Base-by-base conservation (phyloP, 2,329 filamentous ascomycete genomes). In the Zarea fungicola region DNA sequence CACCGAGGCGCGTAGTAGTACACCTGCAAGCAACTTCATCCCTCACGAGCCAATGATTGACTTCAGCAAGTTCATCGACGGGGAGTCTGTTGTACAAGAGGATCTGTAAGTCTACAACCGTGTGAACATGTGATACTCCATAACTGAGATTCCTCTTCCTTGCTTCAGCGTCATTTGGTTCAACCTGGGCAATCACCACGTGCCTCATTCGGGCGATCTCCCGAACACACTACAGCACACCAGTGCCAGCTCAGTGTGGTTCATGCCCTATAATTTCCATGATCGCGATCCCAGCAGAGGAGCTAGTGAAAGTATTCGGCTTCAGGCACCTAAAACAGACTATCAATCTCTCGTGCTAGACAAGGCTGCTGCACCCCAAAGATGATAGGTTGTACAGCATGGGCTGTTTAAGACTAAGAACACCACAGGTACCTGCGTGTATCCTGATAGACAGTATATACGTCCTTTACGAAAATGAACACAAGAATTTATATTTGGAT, bases 161-260 rank as follows among this genome's bases (percentile, higher is more conserved):
- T n/a, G 18, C 26, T 22, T 19, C n/a, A 48, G 44, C 10, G 75
- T 79, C 3, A 46, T 80, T 11, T 80, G 73, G 69, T 67, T 80
- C 51, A 80, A 69, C 52, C 55, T 70, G 7, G 78, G 78, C 14
- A 80, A 77, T 72, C 76, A 81, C 55, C 78, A 81, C 56, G 61
- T 79, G n/a, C 74, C 77, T 9, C 71, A 77, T 55, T 73, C 75
- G 2, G 43, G 45, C 22, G 73, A 76, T 54, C 55, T 78, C 3
- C 75, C 75, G 5, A 76, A 75, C 50, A 78, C 76, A 0, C 18
- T 47, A 21, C 44, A 47, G 44, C 44, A 47, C n/a, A 48, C 44
- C n/a, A 48, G 65, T 75, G 44, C 44, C 36, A 48, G 35, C 21
- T 48, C 35, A 6, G 28, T 48, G 70, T 54, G 36, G 43, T 49